Percentiles rank a stretch among this genome's conserved stretches.
Evolutionary conservation across 2,329 filamentous ascomycete species (phyloP).

Genomic region (Trichophyton equinum): DNA sequence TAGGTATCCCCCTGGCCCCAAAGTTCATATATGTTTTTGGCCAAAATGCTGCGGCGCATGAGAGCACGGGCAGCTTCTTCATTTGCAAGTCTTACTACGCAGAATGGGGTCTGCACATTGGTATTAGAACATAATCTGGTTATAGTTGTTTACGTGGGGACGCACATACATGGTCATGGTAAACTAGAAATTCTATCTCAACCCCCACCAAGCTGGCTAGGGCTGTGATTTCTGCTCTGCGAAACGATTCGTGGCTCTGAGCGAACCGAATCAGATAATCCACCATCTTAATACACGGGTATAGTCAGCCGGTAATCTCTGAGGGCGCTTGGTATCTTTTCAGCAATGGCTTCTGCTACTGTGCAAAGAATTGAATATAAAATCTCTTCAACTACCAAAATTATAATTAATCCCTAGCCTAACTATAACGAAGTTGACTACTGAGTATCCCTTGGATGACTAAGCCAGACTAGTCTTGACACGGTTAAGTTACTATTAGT

Average conservation of each 20-base stretch:
- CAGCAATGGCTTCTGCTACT: neutral
- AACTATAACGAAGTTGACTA: no score
- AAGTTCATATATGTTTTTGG: slow-evolving; percentile 73
- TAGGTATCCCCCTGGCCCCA: slow-evolving; percentile 66
- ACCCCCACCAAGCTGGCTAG: slow-evolving; percentile 58
- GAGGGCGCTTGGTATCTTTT: neutral
- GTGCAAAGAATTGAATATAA: neutral
- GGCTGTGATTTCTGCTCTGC: slow-evolving; percentile 68
- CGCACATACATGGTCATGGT: slow-evolving; percentile 55
- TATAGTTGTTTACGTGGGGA: neutral
- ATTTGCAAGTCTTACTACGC: slow-evolving; percentile 58
- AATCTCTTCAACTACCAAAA: no score
- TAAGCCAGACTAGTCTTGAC: no score
- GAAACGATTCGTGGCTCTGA: slow-evolving; percentile 84
- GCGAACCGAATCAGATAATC: slow-evolving; percentile 82
- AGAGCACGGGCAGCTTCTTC: slow-evolving; percentile 52
- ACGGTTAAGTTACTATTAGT: no score
- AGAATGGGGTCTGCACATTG: slow-evolving; percentile 65
- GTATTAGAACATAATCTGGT: neutral
- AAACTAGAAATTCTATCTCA: slow-evolving; percentile 59
- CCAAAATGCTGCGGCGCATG: slow-evolving; percentile 64
- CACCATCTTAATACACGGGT: slow-evolving; percentile 27
- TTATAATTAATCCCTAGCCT: no score
- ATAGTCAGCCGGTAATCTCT: neutral
- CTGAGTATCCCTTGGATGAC: no score